Evolutionary conservation across 805 yeast genomes (phyloP).

Genomic region (Cyberlindnera meyerae): DNA sequence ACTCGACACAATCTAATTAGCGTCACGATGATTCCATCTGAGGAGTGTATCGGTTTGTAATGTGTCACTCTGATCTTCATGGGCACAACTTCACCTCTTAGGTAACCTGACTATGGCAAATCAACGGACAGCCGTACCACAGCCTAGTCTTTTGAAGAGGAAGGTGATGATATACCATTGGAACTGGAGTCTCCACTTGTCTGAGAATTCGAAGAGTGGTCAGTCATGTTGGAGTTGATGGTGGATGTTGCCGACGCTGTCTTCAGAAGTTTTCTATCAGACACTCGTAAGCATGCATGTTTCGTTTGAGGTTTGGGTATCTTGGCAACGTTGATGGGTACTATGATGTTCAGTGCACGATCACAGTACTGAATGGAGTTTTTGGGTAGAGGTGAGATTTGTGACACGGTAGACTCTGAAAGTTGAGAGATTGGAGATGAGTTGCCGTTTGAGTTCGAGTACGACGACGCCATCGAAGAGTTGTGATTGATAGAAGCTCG

Average conservation of each 20-base stretch:
- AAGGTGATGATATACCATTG: constrained; percentile 1
- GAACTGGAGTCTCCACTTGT: constrained; percentile 20
- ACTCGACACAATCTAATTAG: constrained; percentile 75
- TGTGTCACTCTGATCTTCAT: constrained; percentile 64
- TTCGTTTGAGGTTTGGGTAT: constrained; percentile 67
- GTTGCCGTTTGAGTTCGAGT: constrained; percentile 17
- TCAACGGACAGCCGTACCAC: constrained; percentile 39
- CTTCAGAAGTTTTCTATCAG: constrained; percentile 35
- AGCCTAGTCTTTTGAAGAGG: constrained; percentile 8
- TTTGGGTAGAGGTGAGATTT: constrained; percentile 18
- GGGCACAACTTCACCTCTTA: constrained; percentile 77
- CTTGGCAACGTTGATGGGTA: constrained; percentile 68
- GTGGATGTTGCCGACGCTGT: constrained; percentile 39
- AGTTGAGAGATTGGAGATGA: constrained; percentile 20
- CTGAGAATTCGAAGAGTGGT: constrained; percentile 16
- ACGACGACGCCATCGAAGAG: constrained; percentile 11
- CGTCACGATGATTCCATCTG: constrained; percentile 73
- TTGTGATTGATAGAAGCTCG: constrained; percentile 37
- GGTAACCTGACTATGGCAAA: constrained; percentile 59
- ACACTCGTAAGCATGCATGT: constrained; percentile 55
- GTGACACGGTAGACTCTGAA: constrained; percentile 17
- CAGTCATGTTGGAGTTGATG: constrained; percentile 28
- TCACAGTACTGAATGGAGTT: constrained; percentile 44
- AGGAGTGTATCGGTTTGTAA: constrained; percentile 61
- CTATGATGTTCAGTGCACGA: constrained; percentile 52